phyloP scores from a whole-genome alignment of 1,139 yeast genomes.

The Hansenula anomala region DNA sequence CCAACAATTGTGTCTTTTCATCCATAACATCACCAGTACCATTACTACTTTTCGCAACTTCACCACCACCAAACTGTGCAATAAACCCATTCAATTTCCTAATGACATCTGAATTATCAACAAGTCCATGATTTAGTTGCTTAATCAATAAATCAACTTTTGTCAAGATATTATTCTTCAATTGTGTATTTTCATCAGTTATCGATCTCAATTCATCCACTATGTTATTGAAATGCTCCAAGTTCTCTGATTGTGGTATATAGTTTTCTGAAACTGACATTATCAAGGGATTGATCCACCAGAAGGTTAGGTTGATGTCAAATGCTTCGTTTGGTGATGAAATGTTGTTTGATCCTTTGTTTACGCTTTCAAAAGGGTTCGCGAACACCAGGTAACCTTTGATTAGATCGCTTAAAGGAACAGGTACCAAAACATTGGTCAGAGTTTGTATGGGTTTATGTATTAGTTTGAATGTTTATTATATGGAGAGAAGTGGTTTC shows the following conservation, averaged over 20 bases:
- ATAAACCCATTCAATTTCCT: slow-evolving; percentile 10
- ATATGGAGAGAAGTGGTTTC: too few species aligned
- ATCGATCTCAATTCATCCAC: slow-evolving; percentile 8
- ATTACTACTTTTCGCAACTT: background rate
- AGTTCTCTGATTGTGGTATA: slow-evolving; percentile 19
- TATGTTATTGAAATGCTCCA: slow-evolving; percentile 12
- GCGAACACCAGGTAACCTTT: background rate
- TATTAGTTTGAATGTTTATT: too few species aligned
- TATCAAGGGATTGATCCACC: too few species aligned
- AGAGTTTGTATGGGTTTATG: too few species aligned
- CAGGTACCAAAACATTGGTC: too few species aligned
- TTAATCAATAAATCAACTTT: slow-evolving; percentile 13
- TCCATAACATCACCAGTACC: background rate
- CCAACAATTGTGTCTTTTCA: slow-evolving; percentile 6
- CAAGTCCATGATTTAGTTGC: slow-evolving; percentile 10
- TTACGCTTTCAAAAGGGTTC: background rate
- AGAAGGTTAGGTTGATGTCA: too few species aligned
- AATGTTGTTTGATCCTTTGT: background rate
- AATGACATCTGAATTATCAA: slow-evolving; percentile 7
- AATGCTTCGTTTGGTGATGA: too few species aligned
- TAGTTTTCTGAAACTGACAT: slow-evolving; percentile 15
- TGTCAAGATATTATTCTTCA: slow-evolving; percentile 11
- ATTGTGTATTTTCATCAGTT: slow-evolving; percentile 4
- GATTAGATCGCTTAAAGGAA: too few species aligned
- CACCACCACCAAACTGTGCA: background rate